Evolutionary conservation across 148 eudicot genomes (phyloP).

Genomic region (Vaccinium myrtillus): DNA sequence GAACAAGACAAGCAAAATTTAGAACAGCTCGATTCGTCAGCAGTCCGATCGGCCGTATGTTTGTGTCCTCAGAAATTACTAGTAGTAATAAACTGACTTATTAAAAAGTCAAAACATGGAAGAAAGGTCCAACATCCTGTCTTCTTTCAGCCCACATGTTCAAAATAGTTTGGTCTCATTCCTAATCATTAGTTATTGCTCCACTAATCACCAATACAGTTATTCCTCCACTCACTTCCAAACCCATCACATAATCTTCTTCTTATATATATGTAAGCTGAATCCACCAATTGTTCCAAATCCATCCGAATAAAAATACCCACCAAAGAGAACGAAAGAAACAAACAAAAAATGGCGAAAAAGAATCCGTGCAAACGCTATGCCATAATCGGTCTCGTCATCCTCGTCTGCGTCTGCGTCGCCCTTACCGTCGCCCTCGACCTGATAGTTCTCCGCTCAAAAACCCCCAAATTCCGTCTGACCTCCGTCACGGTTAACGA

Average conservation of each 20-base stretch:
- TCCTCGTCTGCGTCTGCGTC: background rate
- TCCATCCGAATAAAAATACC: background rate
- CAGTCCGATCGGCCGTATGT: too few relatives aligned
- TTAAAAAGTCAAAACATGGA: too few relatives aligned
- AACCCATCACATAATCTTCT: background rate
- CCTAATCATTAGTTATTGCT: background rate
- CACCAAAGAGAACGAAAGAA: background rate
- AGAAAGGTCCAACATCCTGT: background rate
- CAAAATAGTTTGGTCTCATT: constrained; percentile 2
- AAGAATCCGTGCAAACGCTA: background rate
- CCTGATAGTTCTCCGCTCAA: background rate
- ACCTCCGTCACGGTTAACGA: background rate
- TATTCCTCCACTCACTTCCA: background rate
- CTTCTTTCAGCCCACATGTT: background rate
- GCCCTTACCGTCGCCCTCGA: background rate
- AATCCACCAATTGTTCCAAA: background rate
- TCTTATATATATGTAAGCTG: background rate
- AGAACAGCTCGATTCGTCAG: too few relatives aligned
- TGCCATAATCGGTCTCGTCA: background rate
- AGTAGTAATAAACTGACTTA: too few relatives aligned
- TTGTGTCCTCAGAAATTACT: too few relatives aligned
- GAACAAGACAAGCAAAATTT: too few relatives aligned
- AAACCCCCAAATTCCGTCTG: background rate
- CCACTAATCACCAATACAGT: background rate
- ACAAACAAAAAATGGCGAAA: background rate